Evolutionary conservation across 164 flowering plant genomes (phyloP), one percentile per base, ranked within the genome.

Genomic region (Vitis amurensis): DNA sequence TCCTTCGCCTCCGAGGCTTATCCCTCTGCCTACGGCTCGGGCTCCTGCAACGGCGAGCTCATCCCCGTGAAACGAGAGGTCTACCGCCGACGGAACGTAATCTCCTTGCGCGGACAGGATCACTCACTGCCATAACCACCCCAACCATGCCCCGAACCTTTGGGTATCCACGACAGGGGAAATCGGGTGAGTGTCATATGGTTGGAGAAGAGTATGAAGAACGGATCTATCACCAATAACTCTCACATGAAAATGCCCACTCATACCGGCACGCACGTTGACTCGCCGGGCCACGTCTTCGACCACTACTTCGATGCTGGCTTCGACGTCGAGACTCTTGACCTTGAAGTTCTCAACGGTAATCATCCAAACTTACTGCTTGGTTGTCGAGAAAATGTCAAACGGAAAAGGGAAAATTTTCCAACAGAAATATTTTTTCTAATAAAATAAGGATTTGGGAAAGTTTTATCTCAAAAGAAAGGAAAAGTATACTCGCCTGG

Each of bases 251-350:
- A 88, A 83, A 59, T 94, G 66, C 78, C 84, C 3, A 52, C 85
- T 29, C 98, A 94, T 76, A 82, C 92, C 11, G 98, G 98, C 15
- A 94, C 98, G 7, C 98, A 94, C 64, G 92, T 92, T 11, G 97
- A 94, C 64, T 84, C 97, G 14, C 97, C 98, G 9, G 95, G 95
- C 0, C 98, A 94, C 64, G 79, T 94, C 59, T 85, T 65, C 68
- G 93, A 92, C 66, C 85, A 87, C 47, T 94, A 94, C 67, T 88
- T 83, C 23, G 95, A 94, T 62, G 95, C 92, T n/a, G 95, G 97
- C 4, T 92, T 91, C 57, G 99, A 94, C 66, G 94, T 92, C 27
- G 99, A 94, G 56, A 85, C 97, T 12, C 97, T 94, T 23, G 93
- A 94, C 71, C 90, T 94, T 44, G 86, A 74, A 13, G 91, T 91